Conservation (phyloP, 306 rosid genomes). For the Vigna hirtella region DNA sequence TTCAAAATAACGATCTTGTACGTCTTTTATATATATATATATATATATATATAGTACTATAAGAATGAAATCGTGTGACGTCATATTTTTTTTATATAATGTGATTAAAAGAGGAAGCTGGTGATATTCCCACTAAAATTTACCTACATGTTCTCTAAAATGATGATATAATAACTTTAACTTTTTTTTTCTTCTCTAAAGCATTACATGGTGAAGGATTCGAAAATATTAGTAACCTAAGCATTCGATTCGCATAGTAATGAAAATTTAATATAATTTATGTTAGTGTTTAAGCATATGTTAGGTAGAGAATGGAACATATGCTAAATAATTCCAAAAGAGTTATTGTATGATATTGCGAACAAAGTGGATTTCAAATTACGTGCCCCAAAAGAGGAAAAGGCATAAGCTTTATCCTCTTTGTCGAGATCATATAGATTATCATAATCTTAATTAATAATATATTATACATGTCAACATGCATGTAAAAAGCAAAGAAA, state of each 20-base stretch:
- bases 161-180: background rate
- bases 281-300: slow-evolving; percentile 13
- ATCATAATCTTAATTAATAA: slow-evolving; percentile 42
- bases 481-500: slow-evolving; percentile 19
- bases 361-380: slow-evolving; percentile 40
- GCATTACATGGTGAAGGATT: slow-evolving; percentile 7
- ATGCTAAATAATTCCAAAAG: slow-evolving; percentile 42
- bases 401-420: slow-evolving; percentile 47
- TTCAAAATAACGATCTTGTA: background rate
- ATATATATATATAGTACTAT: background rate
- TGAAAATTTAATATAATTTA: slow-evolving; percentile 17
- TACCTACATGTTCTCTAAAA: background rate
- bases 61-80: background rate
- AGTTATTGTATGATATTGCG: slow-evolving; percentile 17
- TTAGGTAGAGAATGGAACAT: slow-evolving; percentile 50
- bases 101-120: background rate
- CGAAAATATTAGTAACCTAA: slow-evolving; percentile 27
- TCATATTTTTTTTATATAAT: background rate
- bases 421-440: slow-evolving; percentile 44
- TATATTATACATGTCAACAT: slow-evolving; percentile 5
- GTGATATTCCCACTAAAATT: slow-evolving; percentile 6
- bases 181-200: background rate
- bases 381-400: slow-evolving; percentile 47
- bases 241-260: slow-evolving; percentile 32
- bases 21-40: too few relatives aligned